Conservation (phyloP, 768 basidiomycete genomes). For the Pleurotus cornucopiae region DNA sequence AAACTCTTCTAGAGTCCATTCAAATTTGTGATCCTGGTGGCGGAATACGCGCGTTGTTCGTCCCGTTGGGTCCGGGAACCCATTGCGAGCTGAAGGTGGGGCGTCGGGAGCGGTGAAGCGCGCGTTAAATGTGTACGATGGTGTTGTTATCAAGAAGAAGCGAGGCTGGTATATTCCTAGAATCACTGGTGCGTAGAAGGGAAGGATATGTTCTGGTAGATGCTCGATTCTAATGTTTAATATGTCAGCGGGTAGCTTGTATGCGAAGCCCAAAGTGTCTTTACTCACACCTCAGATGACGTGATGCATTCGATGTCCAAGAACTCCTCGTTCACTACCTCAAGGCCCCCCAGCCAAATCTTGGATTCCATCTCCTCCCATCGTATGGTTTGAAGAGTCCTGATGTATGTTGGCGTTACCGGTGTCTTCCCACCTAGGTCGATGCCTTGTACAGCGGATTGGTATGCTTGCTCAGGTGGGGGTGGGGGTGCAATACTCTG, state of each 20-base stretch:
- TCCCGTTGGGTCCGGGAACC: constrained; percentile 69
- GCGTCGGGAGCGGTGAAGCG: constrained; percentile 60
- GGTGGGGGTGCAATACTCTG: constrained; percentile 39
- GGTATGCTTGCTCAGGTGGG: neutral
- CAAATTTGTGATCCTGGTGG: constrained; percentile 84
- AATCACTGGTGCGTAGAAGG: constrained; percentile 62
- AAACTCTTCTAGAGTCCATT: constrained; percentile 83
- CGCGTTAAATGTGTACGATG: constrained; percentile 79
- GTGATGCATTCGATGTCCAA: constrained; percentile 68
- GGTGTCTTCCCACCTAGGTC: constrained; percentile 9
- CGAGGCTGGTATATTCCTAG: constrained; percentile 77
- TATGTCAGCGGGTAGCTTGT: too few species aligned
- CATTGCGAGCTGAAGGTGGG: constrained; percentile 39
- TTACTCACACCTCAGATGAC: constrained; percentile 74
- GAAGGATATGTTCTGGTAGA: constrained; percentile 52
- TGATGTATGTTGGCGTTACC: constrained; percentile 22
- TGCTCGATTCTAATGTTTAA: constrained; percentile 67
- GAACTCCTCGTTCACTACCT: constrained; percentile 63
- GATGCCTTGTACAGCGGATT: neutral
- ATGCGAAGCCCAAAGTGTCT: too few species aligned
- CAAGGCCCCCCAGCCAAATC: constrained; percentile 74
- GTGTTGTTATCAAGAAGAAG: constrained; percentile 76
- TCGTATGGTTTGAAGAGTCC: constrained; percentile 26
- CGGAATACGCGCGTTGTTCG: constrained; percentile 74
- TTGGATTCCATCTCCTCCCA: constrained; percentile 69